Evolutionary conservation across 148 eudicot species (phyloP), one percentile per base, ranked within the genome.

Genomic region (Salicornia ramosissima): DNA sequence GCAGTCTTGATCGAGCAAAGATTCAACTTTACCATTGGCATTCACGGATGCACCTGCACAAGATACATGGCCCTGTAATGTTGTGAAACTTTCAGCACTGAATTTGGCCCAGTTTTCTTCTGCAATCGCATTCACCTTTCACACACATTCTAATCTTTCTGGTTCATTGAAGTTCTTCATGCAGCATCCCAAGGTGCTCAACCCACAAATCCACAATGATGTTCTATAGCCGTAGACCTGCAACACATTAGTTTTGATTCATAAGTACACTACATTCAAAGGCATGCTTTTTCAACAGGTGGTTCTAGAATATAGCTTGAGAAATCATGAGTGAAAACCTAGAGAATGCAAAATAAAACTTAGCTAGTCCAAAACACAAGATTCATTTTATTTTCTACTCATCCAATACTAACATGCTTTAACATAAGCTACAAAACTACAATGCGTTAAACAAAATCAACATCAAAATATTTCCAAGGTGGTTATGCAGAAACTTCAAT

Each of bases 201-300:
- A 86, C 87, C n/a, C n/a, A n/a, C n/a, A n/a, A n/a, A n/a, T n/a
- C 92, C 92, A 87, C 62, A 87, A 73, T 33, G 91, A 87, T 64
- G 67, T 79, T 78, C 91, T 83, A 65, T 85, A 83, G 25, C 91
- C 91, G 52, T 87, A 87, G 16, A 87, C 71, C 92, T 87, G 84
- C 79, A 75, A 26, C 43, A 69, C 12, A 69, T 45, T 28, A 31
- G 46, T 26, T 68, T 67, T 40, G 18, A 14, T 7, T 60, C n/a
- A n/a, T n/a, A n/a, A 69, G 53, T 28, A 52, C 13, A 47, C 10
- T 22, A 54, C 10, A 8, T 16, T 49, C 22, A 25, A 45, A 58
- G 19, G 26, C 49, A 30, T 11, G 24, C 11, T 18, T 11, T 34
- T 5, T 52, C 10, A 56, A 33, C 66, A 33, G 36, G 33, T 34